A percentile compares a stretch with the other conserved stretches of the same genome.
Evolutionary conservation across 2,329 filamentous ascomycete species (phyloP).

Genomic region (Diplodia mutila): DNA sequence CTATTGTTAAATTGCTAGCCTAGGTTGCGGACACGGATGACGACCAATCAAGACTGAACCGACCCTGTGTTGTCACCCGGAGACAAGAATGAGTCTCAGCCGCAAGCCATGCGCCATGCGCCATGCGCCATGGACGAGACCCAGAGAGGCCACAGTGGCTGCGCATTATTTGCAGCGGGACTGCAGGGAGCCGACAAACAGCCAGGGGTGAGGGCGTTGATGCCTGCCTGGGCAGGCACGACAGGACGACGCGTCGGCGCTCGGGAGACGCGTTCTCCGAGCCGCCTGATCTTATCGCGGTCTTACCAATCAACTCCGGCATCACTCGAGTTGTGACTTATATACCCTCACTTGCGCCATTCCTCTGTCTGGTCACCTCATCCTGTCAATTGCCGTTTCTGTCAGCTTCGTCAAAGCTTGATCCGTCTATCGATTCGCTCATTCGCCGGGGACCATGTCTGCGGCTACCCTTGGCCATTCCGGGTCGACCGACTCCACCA

Average conservation of each 20-base stretch:
- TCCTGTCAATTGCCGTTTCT: neutral
- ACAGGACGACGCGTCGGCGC: neutral
- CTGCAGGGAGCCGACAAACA: too few species aligned
- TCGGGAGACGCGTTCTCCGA: slow-evolving; percentile 6
- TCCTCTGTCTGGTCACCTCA: neutral
- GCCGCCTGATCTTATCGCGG: slow-evolving; percentile 11
- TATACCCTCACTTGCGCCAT: neutral
- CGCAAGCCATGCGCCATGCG: neutral
- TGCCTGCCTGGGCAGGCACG: too few species aligned
- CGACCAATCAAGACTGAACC: too few species aligned
- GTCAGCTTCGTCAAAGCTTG: neutral
- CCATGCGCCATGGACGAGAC: too few species aligned
- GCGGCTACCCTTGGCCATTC: neutral
- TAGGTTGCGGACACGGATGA: neutral
- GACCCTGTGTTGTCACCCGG: neutral
- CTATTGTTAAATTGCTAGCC: neutral
- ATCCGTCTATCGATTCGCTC: neutral
- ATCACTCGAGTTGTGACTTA: neutral
- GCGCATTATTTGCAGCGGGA: too few species aligned
- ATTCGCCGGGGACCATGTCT: slow-evolving; percentile 2
- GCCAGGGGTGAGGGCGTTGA: too few species aligned
- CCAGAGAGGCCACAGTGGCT: too few species aligned
- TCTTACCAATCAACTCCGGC: slow-evolving; percentile 9
- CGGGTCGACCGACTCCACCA: neutral
- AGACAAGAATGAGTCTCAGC: neutral